These are phyloP conservation scores for Epichloe festucae DNA, from an alignment of 2,329 filamentous ascomycete species.

Conservation along the genomic window DNA sequence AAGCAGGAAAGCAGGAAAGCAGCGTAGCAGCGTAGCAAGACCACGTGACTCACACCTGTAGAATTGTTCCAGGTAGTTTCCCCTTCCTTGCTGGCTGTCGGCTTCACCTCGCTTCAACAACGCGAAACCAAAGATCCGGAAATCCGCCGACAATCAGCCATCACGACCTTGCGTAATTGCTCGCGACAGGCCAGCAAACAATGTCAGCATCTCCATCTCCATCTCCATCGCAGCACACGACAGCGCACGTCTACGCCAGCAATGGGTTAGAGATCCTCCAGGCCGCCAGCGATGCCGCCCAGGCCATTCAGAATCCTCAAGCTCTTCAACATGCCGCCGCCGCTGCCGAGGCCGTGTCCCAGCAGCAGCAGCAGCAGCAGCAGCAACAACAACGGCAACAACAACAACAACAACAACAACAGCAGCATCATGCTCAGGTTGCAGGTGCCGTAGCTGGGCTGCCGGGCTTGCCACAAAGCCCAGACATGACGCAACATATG, in stretches of 20 bases:
- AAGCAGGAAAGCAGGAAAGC: no score
- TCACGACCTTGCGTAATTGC: conserved; percentile 13
- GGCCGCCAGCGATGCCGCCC: conserved; percentile 31
- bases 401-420: conserved; percentile 6
- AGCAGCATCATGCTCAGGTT: conserved; percentile 1
- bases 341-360: conserved; percentile 22
- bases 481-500: conserved; percentile 5
- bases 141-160: conserved; percentile 32
- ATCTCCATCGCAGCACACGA: conserved; percentile 11
- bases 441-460: neutral
- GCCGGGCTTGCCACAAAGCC: neutral
- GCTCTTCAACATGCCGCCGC: conserved; percentile 26
- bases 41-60: neutral
- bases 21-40: neutral
- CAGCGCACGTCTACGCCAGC: conserved; percentile 30
- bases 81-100: conserved; percentile 10
- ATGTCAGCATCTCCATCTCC: conserved; percentile 16
- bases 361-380: conserved; percentile 1
- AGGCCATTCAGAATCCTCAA: conserved; percentile 25
- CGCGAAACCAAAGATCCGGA: conserved; percentile 21
- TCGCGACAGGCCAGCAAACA: neutral
- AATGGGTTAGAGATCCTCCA: conserved; percentile 34
- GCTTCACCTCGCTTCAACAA: conserved; percentile 28
- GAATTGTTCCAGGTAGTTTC: neutral
- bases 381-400: neutral